Evolutionary conservation across 2,329 filamentous ascomycete genomes (phyloP), one percentile per base, ranked within the genome.

Genomic region (Drechslerella coelobrocha): DNA sequence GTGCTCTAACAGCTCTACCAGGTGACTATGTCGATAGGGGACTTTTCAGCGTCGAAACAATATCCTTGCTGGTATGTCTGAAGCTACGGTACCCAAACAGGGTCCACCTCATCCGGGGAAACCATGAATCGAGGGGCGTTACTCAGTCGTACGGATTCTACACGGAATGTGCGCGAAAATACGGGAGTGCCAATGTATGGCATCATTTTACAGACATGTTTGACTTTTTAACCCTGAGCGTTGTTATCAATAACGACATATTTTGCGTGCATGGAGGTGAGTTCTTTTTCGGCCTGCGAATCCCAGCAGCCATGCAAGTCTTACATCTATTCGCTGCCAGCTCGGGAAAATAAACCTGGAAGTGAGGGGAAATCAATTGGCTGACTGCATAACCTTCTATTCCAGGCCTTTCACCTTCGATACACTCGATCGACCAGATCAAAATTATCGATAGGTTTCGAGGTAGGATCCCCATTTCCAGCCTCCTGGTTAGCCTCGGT

Each of bases 121-220:
- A 99, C 80, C 94, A 99, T 81, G 94, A 99, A 81, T 96, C 92
- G 63, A 89, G 94, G 76, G 94, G 94, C 76, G 94, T 99, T 59
- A 99, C 94, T 9, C 94, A 99, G 80, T 97, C 93, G 26, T 99
- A 99, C 80, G 94, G 94, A 63, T 99, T 99, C 82, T 99, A 99
- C 79, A 97, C 94, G 21, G 94, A 99, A 79, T 99, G 94, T 80
- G 92, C 90, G 19, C 89, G 94, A 75, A 99, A 99, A 81, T 99
- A 99, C 80, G 94, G 94, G 78, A 97, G 96, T 78, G 92, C 94
- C 73, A 97, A 94, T 76, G 94, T 99, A 21, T 99, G 94, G 94
- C 94, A 99, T 80, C 94, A 97, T 79, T 99, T 99, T 78, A 99
- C 94, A 74, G 94, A 99, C 81, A 97, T 99, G 92, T 99, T 99